A percentile compares a stretch with the other conserved stretches of the same genome.
These are phyloP conservation scores for Brettanomyces sp. DNA, from an alignment of 805 yeast species.

Conservation along the genomic window DNA sequence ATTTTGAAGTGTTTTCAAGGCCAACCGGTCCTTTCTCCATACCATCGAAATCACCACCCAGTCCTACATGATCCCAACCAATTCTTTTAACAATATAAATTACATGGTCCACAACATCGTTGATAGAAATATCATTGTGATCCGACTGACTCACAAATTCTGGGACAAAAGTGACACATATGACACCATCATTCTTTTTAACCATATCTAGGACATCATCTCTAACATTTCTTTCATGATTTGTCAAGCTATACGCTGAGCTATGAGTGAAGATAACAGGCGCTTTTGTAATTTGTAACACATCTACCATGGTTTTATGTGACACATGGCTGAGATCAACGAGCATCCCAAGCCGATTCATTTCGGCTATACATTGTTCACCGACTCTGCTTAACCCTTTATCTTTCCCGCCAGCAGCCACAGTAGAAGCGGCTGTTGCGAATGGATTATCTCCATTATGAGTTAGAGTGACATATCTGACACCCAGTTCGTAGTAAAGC, in stretches of 20 bases:
- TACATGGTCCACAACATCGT: conserved; percentile 40
- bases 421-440: conserved; percentile 45
- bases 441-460: conserved; percentile 51
- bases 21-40: conserved; percentile 37
- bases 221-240: conserved; percentile 38
- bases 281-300: conserved; percentile 29
- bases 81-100: conserved; percentile 32
- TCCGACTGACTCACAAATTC: conserved; percentile 23
- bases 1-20: conserved; percentile 46
- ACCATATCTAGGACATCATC: conserved; percentile 36
- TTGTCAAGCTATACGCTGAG: conserved; percentile 31
- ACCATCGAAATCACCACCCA: conserved; percentile 50
- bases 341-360: conserved; percentile 47
- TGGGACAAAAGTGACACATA: conserved; percentile 40
- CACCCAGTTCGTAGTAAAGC: conserved; percentile 40
- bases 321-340: conserved; percentile 45
- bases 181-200: conserved; percentile 38
- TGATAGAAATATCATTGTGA: conserved; percentile 33
- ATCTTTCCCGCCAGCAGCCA: conserved; percentile 36
- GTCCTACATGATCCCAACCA: conserved; percentile 46
- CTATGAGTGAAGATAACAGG: conserved; percentile 46
- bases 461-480: conserved; percentile 43
- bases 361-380: conserved; percentile 31
- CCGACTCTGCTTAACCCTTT: conserved; percentile 36
- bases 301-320: conserved; percentile 40